Evolutionary conservation across 2,329 filamentous ascomycete species (phyloP).

Genomic region (Scopulariopsis brevicaulis): DNA sequence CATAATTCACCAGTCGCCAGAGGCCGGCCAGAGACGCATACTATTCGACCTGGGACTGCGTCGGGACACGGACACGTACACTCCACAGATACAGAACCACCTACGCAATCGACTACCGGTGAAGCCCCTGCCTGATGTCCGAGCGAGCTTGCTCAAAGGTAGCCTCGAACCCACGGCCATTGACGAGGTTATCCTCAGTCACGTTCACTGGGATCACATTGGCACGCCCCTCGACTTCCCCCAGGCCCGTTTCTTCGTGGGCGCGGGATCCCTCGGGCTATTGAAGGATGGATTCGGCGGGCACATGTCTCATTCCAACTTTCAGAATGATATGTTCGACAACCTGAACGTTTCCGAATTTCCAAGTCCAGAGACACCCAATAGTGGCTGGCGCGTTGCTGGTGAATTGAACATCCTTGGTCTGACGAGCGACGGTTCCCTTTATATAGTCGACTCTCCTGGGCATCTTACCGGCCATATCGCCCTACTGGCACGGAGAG

Average conservation of each 20-base stretch:
- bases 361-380: conserved; percentile 10
- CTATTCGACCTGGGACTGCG: too few relatives aligned
- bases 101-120: too few relatives aligned
- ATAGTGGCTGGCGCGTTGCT: conserved; percentile 22
- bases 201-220: conserved; percentile 47
- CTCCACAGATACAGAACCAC: too few relatives aligned
- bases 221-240: conserved; percentile 42
- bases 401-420: conserved; percentile 33
- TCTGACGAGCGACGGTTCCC: conserved; percentile 30
- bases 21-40: too few relatives aligned
- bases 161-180: conserved; percentile 10
- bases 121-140: too few relatives aligned
- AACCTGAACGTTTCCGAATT: conserved; percentile 12
- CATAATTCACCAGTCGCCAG: too few relatives aligned
- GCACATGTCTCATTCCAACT: conserved; percentile 10
- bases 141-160: too few relatives aligned
- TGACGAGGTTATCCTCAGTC: conserved; percentile 29
- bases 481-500: conserved; percentile 31
- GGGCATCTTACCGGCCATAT: conserved; percentile 40
- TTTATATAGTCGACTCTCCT: conserved; percentile 35
- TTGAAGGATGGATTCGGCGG: conserved; percentile 18
- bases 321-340: conserved; percentile 16
- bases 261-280: conserved; percentile 29
- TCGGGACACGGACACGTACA: too few relatives aligned
- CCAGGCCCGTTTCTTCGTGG: conserved; percentile 35